A percentile compares a stretch with the other conserved stretches of the same genome.
Evolutionary conservation across 163 green algal genomes (phyloP).

Genomic region (Scenedesmus sp.): DNA sequence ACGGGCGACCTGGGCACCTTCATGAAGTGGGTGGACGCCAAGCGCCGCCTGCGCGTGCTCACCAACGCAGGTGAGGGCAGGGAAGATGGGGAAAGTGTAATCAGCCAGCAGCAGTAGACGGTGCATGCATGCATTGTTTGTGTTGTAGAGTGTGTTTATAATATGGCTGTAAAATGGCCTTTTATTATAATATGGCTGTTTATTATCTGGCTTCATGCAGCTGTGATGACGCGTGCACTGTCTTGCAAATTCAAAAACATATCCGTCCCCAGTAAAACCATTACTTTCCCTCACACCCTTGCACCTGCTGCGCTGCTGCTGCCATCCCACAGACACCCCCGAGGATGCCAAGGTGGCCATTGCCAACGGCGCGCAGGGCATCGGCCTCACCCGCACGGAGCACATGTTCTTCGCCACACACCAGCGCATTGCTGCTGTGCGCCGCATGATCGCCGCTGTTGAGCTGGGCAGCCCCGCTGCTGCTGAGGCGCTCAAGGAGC

Average conservation of each 20-base stretch:
- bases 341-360: conserved; percentile 72
- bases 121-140: too few species aligned
- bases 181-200: too few species aligned
- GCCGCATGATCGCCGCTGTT: conserved; percentile 59
- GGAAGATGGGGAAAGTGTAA: background rate
- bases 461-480: conserved; percentile 43
- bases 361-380: conserved; percentile 67
- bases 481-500: conserved; percentile 50
- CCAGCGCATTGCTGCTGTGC: conserved; percentile 74
- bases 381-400: conserved; percentile 86
- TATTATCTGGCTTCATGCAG: too few species aligned
- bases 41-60: conserved; percentile 63
- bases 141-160: too few species aligned
- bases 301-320: background rate
- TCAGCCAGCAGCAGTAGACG: too few species aligned
- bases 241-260: too few species aligned
- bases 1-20: conserved; percentile 71
- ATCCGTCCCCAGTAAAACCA: too few species aligned
- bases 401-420: conserved; percentile 88
- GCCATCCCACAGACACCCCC: conserved; percentile 67
- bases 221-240: too few species aligned
- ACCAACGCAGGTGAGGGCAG: conserved; percentile 70
- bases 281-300: background rate
- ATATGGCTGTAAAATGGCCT: too few species aligned
- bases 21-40: conserved; percentile 60